phyloP scores from a whole-genome alignment of 2,329 filamentous ascomycete genomes.

The Celoporthe dispersa region DNA sequence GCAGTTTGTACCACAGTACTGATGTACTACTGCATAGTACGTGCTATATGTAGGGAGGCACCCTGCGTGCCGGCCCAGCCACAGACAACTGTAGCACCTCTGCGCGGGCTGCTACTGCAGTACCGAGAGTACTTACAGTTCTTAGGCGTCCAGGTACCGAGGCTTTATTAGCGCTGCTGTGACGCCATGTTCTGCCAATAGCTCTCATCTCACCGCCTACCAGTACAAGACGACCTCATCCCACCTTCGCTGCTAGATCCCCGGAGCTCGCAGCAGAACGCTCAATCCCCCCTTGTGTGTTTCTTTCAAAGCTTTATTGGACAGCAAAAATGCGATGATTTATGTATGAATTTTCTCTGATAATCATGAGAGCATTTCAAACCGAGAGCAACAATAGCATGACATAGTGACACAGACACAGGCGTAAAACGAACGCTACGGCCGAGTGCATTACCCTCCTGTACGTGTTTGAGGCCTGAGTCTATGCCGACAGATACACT shows the following conservation, averaged over 20 bases:
- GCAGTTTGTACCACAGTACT: neutral
- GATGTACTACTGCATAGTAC: neutral
- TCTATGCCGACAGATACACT: neutral
- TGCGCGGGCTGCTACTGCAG: neutral
- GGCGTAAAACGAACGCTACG: neutral
- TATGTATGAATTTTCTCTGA: neutral
- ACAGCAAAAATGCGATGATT: neutral
- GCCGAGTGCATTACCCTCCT: neutral
- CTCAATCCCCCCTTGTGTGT: neutral
- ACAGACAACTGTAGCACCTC: neutral
- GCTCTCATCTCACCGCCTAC: conserved; percentile 1
- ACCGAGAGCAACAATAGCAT: neutral
- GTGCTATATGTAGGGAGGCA: neutral
- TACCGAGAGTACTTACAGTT: neutral
- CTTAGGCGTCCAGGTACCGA: neutral
- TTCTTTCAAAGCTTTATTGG: neutral
- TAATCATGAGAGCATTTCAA: neutral
- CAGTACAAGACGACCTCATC: conserved; percentile 5
- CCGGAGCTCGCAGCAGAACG: neutral
- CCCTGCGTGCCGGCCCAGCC: neutral
- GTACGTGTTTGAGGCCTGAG: neutral
- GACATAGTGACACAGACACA: neutral
- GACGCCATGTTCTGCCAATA: conserved; percentile 7
- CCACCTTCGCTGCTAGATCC: neutral
- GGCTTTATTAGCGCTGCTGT: neutral